phyloP scores from a whole-genome alignment of 2,329 filamentous ascomycete species.

The Xylaria sp. region DNA sequence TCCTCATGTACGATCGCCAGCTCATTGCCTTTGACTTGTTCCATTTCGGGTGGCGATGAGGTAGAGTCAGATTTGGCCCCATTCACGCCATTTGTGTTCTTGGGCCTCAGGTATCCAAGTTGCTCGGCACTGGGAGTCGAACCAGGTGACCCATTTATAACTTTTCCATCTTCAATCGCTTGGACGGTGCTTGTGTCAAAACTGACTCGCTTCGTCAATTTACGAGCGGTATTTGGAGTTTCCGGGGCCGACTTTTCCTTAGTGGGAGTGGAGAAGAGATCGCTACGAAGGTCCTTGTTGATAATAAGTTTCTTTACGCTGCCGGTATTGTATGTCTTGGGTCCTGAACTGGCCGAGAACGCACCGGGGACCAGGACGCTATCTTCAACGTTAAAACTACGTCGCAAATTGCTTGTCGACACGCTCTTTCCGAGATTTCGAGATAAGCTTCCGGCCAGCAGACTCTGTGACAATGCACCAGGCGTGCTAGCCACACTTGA shows the following conservation, averaged over 20 bases:
- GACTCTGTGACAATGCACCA: slow-evolving; percentile 72
- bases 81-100: slow-evolving; percentile 56
- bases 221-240: slow-evolving; percentile 58
- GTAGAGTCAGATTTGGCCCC: slow-evolving; percentile 54
- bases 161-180: slow-evolving; percentile 55
- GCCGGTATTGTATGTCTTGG: slow-evolving; percentile 72
- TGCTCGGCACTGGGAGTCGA: slow-evolving; percentile 68
- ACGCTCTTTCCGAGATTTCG: slow-evolving; percentile 86
- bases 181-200: slow-evolving; percentile 78
- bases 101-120: slow-evolving; percentile 68
- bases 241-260: slow-evolving; percentile 61
- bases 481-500: slow-evolving; percentile 77
- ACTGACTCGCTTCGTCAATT: slow-evolving; percentile 87
- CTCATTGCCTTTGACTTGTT: slow-evolving; percentile 78
- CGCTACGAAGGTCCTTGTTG: slow-evolving; percentile 84
- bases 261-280: slow-evolving; percentile 71
- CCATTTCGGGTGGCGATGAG: slow-evolving; percentile 69
- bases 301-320: slow-evolving; percentile 93
- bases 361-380: slow-evolving; percentile 88
- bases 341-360: slow-evolving; percentile 75
- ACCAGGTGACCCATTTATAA: slow-evolving; percentile 57
- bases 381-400: slow-evolving; percentile 83
- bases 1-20: slow-evolving; percentile 84
- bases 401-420: slow-evolving; percentile 85
- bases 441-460: slow-evolving; percentile 75